phyloP scores from a whole-genome alignment of 163 green algal genomes.

The Prototheca cutis region DNA sequence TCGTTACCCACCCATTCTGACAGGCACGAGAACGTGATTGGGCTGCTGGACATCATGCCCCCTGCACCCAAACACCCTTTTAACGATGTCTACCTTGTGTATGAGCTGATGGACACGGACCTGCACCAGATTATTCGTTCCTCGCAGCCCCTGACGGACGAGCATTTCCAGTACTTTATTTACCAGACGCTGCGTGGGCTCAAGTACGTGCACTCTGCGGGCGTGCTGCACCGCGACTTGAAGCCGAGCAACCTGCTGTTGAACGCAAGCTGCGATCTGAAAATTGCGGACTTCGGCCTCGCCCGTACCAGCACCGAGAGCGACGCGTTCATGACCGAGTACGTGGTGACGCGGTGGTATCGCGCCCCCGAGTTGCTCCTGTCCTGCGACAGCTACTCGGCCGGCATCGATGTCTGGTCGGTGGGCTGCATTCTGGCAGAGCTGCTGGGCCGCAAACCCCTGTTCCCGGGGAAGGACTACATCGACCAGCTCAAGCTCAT shows the following conservation, averaged over 20 bases:
- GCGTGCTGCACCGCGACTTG: constrained; percentile 93
- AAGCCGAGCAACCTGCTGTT: constrained; percentile 96
- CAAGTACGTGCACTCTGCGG: constrained; percentile 86
- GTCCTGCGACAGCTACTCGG: constrained; percentile 76
- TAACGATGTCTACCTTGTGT: constrained; percentile 95
- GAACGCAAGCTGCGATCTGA: constrained; percentile 93
- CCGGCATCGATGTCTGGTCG: constrained; percentile 92
- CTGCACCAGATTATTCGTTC: constrained; percentile 98
- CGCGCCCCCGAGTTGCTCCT: constrained; percentile 94
- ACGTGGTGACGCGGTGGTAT: constrained; percentile 97
- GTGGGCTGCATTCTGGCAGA: constrained; percentile 97
- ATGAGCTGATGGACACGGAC: constrained; percentile 99
- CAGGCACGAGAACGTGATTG: constrained; percentile 90
- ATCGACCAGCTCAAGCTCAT: constrained; percentile 82
- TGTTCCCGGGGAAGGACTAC: constrained; percentile 97
- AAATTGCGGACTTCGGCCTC: constrained; percentile 98
- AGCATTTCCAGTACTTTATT: constrained; percentile 96
- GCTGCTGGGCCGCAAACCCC: constrained; percentile 83
- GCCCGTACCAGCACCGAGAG: constrained; percentile 8
- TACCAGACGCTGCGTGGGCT: constrained; percentile 91
- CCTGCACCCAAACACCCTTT: constrained; percentile 44
- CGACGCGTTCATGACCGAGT: constrained; percentile 74
- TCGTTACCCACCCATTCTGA: not conserved
- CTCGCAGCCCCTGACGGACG: constrained; percentile 80
- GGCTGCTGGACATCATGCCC: constrained; percentile 53